phyloP scores from a whole-genome alignment of 225 moss, liverwort and hornwort species.

The Sphagnum contortum region DNA sequence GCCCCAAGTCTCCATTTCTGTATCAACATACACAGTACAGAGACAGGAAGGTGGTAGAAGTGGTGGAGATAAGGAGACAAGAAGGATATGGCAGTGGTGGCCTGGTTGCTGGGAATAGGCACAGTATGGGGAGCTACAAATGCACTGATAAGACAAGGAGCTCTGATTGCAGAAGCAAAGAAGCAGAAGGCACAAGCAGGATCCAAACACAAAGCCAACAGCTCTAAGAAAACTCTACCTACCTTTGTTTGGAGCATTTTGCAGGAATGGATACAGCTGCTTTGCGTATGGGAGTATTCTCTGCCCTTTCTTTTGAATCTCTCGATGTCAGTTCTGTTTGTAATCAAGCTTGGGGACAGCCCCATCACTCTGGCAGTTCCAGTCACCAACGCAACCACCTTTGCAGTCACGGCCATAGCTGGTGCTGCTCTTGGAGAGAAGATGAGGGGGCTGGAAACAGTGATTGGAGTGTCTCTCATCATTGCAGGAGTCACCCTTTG shows the following conservation, averaged over 20 bases:
- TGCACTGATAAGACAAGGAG: conserved; percentile 71
- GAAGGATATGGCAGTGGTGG: conserved; percentile 43
- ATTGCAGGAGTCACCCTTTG: conserved; percentile 58
- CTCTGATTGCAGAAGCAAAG: conserved; percentile 36
- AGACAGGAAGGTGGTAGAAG: not conserved
- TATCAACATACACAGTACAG: too few relatives aligned
- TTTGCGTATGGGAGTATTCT: conserved; percentile 76
- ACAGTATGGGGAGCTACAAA: conserved; percentile 78
- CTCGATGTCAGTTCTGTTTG: conserved; percentile 64
- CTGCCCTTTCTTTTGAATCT: conserved; percentile 73
- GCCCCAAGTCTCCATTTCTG: too few relatives aligned
- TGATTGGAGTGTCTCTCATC: conserved; percentile 51
- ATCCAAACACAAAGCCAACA: not conserved
- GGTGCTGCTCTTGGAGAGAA: conserved; percentile 66
- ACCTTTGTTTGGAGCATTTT: conserved; percentile 19
- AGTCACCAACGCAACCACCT: conserved; percentile 77
- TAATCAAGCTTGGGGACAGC: conserved; percentile 65
- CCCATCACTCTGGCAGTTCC: conserved; percentile 84
- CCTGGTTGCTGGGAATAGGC: conserved; percentile 61
- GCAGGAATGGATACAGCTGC: conserved; percentile 49
- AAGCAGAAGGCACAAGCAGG: not conserved
- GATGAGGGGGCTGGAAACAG: conserved; percentile 32
- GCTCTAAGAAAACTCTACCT: not conserved
- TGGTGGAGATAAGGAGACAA: not conserved
- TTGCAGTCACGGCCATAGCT: conserved; percentile 62